These are phyloP conservation scores for Pyronema omphalodes DNA, from an alignment of 495 filamentous ascomycete genomes.

Conservation along the genomic window DNA sequence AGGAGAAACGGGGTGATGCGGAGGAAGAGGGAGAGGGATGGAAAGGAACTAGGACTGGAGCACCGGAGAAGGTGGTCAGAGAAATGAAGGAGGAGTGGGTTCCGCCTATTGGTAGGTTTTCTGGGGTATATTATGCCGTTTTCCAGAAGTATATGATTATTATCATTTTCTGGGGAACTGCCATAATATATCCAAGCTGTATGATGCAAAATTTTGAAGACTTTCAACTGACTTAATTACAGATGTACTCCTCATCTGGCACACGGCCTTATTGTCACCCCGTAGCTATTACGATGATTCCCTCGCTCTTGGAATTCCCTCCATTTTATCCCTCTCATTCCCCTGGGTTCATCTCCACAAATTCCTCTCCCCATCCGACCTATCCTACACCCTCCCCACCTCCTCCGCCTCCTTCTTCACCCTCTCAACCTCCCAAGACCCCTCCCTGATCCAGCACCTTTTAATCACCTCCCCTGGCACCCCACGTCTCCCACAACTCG, in stretches of 20 bases:
- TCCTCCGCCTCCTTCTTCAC: slow-evolving; percentile 32
- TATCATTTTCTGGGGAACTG: no score
- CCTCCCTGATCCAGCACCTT: slow-evolving; percentile 13
- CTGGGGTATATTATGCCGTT: no score
- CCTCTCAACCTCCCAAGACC: slow-evolving; percentile 40
- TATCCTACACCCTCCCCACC: slow-evolving; percentile 40
- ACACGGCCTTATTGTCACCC: slow-evolving; percentile 71
- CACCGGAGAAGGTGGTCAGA: slow-evolving; percentile 9
- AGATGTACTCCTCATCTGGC: slow-evolving; percentile 77
- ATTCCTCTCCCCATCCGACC: slow-evolving; percentile 24
- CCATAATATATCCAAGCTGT: no score
- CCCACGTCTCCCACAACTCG: slow-evolving; percentile 3
- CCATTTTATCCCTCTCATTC: slow-evolving; percentile 46
- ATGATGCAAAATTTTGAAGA: slow-evolving; percentile 9
- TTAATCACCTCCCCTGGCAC: neutral
- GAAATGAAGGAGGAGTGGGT: neutral
- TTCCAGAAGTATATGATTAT: no score
- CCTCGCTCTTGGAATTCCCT: slow-evolving; percentile 39
- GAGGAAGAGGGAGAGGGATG: slow-evolving; percentile 3
- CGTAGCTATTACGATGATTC: slow-evolving; percentile 62
- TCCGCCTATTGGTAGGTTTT: neutral
- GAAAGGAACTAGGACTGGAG: slow-evolving; percentile 6
- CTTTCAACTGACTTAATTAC: neutral
- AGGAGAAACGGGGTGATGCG: slow-evolving; percentile 5
- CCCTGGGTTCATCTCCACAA: slow-evolving; percentile 46